These are phyloP conservation scores for Lactifluus volemus DNA, from an alignment of 768 basidiomycete species.

Conservation along the genomic window DNA sequence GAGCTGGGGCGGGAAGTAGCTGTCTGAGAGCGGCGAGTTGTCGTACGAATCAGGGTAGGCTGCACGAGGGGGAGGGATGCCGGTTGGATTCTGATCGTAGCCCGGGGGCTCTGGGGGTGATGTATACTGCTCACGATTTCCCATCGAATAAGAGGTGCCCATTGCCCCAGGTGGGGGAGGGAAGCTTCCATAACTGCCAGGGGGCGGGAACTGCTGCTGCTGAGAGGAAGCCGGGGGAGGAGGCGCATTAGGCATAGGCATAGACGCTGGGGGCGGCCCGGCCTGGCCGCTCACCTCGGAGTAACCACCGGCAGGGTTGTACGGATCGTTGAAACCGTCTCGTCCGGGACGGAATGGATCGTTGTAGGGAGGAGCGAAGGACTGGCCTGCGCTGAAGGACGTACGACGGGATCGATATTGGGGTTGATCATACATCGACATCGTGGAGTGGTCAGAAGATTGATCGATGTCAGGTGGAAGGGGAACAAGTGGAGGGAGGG, in stretches of 20 bases:
- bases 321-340: conserved; percentile 1
- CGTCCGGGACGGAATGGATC: conserved; percentile 8
- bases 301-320: background rate
- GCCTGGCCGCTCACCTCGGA: conserved; percentile 18
- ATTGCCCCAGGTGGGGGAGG: conserved; percentile 1
- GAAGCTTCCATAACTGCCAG: background rate
- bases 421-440: conserved; percentile 9
- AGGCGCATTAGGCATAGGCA: background rate
- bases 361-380: conserved; percentile 1
- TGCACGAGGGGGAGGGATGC: background rate
- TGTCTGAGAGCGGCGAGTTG: conserved; percentile 17
- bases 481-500: background rate
- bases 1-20: conserved; percentile 3
- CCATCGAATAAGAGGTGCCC: conserved; percentile 1
- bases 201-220: background rate
- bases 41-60: conserved; percentile 13
- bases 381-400: background rate
- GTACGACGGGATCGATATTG: background rate
- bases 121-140: conserved; percentile 11
- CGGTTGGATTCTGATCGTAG: conserved; percentile 1
- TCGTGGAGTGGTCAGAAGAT: background rate
- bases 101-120: background rate
- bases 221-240: background rate
- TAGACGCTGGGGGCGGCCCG: background rate
- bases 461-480: background rate